phyloP scores from a whole-genome alignment of 2,329 filamentous ascomycete genomes.

The Massarina eburnea region DNA sequence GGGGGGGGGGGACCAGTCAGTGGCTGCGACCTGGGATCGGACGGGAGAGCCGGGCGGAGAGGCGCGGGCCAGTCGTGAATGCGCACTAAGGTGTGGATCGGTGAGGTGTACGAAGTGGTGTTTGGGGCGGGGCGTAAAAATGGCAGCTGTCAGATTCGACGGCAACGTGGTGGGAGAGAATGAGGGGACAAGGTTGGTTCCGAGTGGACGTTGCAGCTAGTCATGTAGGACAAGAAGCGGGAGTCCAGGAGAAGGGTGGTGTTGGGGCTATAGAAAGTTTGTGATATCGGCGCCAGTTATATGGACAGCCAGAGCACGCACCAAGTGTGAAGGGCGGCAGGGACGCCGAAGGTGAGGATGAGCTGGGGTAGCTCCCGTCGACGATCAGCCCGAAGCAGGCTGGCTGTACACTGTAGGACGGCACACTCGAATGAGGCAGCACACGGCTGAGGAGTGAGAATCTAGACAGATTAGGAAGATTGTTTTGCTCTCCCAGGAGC shows the following conservation, averaged over 20 bases:
- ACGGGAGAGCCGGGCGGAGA: conserved; percentile 24
- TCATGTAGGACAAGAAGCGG: conserved; percentile 18
- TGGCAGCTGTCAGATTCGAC: conserved; percentile 26
- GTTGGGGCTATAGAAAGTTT: conserved; percentile 21
- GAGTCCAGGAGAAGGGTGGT: conserved; percentile 10
- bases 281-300: conserved; percentile 27
- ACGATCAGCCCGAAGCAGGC: conserved; percentile 26
- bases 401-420: conserved; percentile 28
- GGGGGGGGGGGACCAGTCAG: conserved; percentile 6
- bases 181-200: conserved; percentile 14
- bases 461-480: conserved; percentile 26
- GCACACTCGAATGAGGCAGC: conserved; percentile 24
- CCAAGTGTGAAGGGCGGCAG: conserved; percentile 32
- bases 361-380: conserved; percentile 26
- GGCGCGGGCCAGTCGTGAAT: conserved; percentile 21
- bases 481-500: conserved; percentile 19
- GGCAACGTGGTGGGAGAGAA: conserved; percentile 9
- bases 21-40: conserved; percentile 15
- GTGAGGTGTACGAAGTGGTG: conserved; percentile 29
- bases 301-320: conserved; percentile 34
- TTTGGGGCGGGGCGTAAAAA: conserved; percentile 21
- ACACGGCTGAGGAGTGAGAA: conserved; percentile 21
- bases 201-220: conserved; percentile 14
- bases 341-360: conserved; percentile 25
- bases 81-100: conserved; percentile 28